A percentile compares a stretch with the other conserved stretches of the same genome.
These are phyloP conservation scores for Phytophthora cryptogea DNA, from an alignment of 352 stramenopile species.

Conservation along the genomic window DNA sequence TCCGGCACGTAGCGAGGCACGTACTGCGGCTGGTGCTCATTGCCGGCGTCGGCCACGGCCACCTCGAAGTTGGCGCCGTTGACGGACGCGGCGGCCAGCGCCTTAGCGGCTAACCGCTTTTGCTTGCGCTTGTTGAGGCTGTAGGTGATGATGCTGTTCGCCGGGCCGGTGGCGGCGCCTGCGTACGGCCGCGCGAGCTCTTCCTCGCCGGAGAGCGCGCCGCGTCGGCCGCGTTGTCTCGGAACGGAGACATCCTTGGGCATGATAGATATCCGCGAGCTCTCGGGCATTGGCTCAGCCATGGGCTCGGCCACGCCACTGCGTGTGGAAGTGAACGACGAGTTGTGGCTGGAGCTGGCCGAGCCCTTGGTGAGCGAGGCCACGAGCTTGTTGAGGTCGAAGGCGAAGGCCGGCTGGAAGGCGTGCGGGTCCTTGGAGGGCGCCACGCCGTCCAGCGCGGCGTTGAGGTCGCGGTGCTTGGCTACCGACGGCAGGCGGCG, in stretches of 20 bases:
- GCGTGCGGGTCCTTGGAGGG: constrained; percentile 37
- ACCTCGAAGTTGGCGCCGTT: constrained; percentile 38
- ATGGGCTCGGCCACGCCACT: constrained; percentile 30
- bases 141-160: constrained; percentile 63
- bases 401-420: constrained; percentile 57
- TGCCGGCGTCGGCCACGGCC: constrained; percentile 34
- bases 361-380: constrained; percentile 40
- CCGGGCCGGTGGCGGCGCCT: constrained; percentile 4
- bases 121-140: constrained; percentile 67
- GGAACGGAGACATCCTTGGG: constrained; percentile 15
- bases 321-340: constrained; percentile 39
- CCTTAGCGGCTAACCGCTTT: constrained; percentile 49
- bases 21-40: constrained; percentile 36
- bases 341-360: constrained; percentile 31
- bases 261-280: constrained; percentile 38
- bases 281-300: constrained; percentile 30
- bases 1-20: constrained; percentile 41
- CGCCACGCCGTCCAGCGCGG: constrained; percentile 37
- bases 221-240: constrained; percentile 41
- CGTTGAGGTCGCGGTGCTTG: constrained; percentile 47
- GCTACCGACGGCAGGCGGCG: constrained; percentile 36
- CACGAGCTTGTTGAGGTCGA: constrained; percentile 64
- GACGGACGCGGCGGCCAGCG: constrained; percentile 33
- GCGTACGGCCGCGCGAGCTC: constrained; percentile 32
- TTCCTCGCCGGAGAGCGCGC: constrained; percentile 42